Conservation (phyloP, 129 eudicot genomes). For the Silybum marianum region DNA sequence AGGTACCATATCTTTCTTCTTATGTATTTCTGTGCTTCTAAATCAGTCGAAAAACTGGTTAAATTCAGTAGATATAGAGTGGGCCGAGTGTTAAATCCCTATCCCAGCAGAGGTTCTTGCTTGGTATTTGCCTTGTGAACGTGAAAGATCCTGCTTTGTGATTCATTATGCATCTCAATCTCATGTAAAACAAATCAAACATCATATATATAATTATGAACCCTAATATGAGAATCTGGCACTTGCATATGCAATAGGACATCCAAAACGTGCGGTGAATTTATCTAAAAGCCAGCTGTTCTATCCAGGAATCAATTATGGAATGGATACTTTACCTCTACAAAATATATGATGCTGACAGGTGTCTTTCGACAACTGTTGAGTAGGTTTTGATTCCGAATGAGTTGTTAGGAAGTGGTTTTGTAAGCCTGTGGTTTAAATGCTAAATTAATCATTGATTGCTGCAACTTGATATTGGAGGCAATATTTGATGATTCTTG, state of each 20-base stretch:
- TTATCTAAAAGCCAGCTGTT: not conserved
- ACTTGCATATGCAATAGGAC: not conserved
- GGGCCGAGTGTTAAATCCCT: conserved; percentile 13
- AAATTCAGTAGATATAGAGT: not conserved
- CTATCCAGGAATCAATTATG: not conserved
- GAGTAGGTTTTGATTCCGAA: not conserved
- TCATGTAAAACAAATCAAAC: conserved; percentile 1
- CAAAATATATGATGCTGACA: not conserved
- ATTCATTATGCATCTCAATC: not conserved
- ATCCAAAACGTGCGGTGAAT: too few species aligned
- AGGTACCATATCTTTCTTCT: conserved; percentile 14
- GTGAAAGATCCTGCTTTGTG: not conserved
- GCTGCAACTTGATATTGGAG: conserved; percentile 2
- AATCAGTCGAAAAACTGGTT: not conserved
- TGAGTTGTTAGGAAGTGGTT: not conserved
- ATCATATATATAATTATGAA: conserved; percentile 12
- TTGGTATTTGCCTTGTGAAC: not conserved
- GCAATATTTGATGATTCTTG: conserved; percentile 4
- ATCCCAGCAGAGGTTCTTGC: not conserved
- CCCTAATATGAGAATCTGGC: conserved; percentile 8
- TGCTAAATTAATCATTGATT: not conserved
- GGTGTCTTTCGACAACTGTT: not conserved
- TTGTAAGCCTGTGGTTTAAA: not conserved
- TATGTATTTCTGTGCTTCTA: not conserved
- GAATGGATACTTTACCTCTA: conserved; percentile 2